Conservation (phyloP, 345 rosid species). For the Pistacia vera region DNA sequence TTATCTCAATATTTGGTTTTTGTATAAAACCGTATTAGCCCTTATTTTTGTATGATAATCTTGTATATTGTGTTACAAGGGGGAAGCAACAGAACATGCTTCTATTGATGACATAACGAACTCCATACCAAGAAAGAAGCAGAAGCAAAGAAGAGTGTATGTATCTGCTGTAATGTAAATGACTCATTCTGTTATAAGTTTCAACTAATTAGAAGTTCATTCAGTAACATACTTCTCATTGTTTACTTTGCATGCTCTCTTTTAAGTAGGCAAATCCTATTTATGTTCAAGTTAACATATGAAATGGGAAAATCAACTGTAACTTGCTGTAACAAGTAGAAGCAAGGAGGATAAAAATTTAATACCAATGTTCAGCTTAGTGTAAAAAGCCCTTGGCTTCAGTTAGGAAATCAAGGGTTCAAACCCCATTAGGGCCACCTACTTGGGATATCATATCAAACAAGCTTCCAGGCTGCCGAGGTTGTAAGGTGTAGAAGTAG, state of each 20-base stretch:
- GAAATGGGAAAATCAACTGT: background rate
- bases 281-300: background rate
- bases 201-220: background rate
- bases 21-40: background rate
- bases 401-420: no score
- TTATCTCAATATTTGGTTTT: background rate
- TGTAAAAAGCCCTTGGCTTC: no score
- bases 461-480: no score
- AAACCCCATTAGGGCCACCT: no score
- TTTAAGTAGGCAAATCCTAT: background rate
- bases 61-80: conserved; percentile 34
- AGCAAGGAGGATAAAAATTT: no score
- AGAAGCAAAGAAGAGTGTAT: conserved; percentile 48
- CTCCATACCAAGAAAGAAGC: conserved; percentile 32
- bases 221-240: background rate
- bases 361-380: no score
- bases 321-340: background rate
- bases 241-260: background rate
- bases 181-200: conserved; percentile 15
- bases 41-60: conserved; percentile 4
- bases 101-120: conserved; percentile 35
- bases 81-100: conserved; percentile 35
- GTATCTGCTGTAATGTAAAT: conserved; percentile 42
- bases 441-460: no score
- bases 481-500: no score